Conservation (phyloP, 2,329 filamentous ascomycete species). For the Fusarium sp. region DNA sequence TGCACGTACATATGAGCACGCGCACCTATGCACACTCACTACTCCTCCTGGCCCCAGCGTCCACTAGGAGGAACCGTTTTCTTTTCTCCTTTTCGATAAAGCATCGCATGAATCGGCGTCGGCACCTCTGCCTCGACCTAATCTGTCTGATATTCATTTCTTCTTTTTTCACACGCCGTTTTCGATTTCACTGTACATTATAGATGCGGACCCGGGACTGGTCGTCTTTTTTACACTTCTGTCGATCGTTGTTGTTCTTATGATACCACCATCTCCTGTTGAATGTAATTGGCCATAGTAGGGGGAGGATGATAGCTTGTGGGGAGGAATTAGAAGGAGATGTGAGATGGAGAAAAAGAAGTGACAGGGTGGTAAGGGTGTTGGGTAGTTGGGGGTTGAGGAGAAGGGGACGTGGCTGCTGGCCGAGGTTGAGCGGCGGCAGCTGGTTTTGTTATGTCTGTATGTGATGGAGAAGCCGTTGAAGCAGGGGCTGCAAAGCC, state of each 20-base stretch:
- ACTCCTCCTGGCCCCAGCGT: constrained; percentile 35
- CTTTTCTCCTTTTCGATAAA: constrained; percentile 42
- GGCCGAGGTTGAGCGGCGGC: constrained; percentile 42
- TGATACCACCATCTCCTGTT: constrained; percentile 53
- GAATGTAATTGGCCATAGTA: constrained; percentile 51
- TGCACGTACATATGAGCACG: constrained; percentile 35
- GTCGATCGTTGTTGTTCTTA: constrained; percentile 46
- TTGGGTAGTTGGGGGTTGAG: constrained; percentile 14
- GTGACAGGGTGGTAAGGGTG: constrained; percentile 28
- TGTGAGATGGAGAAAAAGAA: constrained; percentile 33
- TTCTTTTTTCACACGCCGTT: constrained; percentile 36
- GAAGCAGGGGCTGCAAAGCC: constrained; percentile 43
- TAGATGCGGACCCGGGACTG: constrained; percentile 53
- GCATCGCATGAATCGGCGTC: constrained; percentile 50
- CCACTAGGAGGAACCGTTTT: constrained; percentile 27
- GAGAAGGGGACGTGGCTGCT: constrained; percentile 35
- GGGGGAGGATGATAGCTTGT: constrained; percentile 30
- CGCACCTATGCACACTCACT: constrained; percentile 38
- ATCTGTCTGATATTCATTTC: constrained; percentile 52
- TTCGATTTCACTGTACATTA: constrained; percentile 53
- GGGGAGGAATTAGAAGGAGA: constrained; percentile 28
- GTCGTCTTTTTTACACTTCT: constrained; percentile 45
- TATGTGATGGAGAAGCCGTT: constrained; percentile 26
- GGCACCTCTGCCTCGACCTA: constrained; percentile 52
- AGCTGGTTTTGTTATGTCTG: constrained; percentile 36